phyloP scores from a whole-genome alignment of 371 early-diverging fungal genomes.

The Apophysomyces ossiformis region DNA sequence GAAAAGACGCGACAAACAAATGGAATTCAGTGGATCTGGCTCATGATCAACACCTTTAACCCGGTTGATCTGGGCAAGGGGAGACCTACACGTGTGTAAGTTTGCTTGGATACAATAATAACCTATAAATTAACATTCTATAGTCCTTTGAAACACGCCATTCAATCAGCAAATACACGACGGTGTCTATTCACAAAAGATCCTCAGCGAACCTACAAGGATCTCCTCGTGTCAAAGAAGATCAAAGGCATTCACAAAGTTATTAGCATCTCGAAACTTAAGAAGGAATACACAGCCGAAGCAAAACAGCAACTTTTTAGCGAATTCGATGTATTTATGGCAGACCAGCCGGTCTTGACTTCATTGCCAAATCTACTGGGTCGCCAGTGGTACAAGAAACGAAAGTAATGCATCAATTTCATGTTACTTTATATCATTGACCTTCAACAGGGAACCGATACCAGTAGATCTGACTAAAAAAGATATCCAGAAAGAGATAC shows the following conservation, averaged over 20 bases:
- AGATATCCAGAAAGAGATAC: constrained; percentile 73
- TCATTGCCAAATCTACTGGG: constrained; percentile 84
- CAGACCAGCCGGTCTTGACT: constrained; percentile 80
- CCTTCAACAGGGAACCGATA: constrained; percentile 65
- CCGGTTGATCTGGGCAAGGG: constrained; percentile 24
- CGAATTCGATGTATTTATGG: constrained; percentile 83
- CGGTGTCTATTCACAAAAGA: constrained; percentile 89
- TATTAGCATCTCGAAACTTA: constrained; percentile 80
- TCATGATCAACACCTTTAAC: constrained; percentile 39
- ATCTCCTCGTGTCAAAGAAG: constrained; percentile 64
- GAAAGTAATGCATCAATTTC: constrained; percentile 64
- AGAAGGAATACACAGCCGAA: constrained; percentile 77
- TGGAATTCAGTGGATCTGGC: constrained; percentile 37
- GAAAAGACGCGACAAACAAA: constrained; percentile 23
- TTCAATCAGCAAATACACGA: constrained; percentile 40
- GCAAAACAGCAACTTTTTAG: constrained; percentile 73
- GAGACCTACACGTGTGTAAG: constrained; percentile 43
- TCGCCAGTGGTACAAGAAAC: constrained; percentile 83
- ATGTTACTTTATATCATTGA: constrained; percentile 1
- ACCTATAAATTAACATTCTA: not conserved
- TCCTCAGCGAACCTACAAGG: constrained; percentile 77
- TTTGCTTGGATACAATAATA: not conserved
- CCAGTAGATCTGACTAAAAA: constrained; percentile 73
- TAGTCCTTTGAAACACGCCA: constrained; percentile 48
- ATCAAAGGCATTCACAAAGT: constrained; percentile 71